Percentiles rank a stretch among this genome's conserved stretches.
Evolutionary conservation across 116 monocot genomes (phyloP).

Genomic region (Dioscorea cayenensis): DNA sequence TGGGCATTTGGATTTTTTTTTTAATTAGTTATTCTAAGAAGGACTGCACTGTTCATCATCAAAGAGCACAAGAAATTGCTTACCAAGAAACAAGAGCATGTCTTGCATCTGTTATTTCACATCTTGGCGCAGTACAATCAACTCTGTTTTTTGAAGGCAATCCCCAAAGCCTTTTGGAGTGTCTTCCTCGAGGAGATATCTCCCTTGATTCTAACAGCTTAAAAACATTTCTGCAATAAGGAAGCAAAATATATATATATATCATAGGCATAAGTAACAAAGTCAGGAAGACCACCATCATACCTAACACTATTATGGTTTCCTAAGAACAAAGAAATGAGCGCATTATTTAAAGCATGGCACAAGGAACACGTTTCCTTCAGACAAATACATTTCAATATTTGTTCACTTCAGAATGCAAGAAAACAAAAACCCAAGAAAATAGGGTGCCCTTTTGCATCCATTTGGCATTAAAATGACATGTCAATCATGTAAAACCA

Average conservation of each 20-base stretch:
- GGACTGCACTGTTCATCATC: not conserved
- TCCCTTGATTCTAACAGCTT: slow-evolving; percentile 59
- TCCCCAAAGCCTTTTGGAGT: slow-evolving; percentile 31
- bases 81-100: slow-evolving; percentile 76
- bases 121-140: slow-evolving; percentile 23
- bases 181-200: slow-evolving; percentile 57
- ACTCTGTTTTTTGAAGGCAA: slow-evolving; percentile 10
- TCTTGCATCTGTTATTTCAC: slow-evolving; percentile 42
- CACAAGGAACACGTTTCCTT: not conserved
- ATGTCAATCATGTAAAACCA: not conserved
- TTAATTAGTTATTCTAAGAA: not conserved
- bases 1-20: not conserved
- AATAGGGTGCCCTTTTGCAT: no score
- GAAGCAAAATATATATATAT: not conserved
- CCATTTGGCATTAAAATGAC: no score
- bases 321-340: not conserved
- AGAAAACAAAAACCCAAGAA: no score
- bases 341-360: not conserved
- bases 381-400: no score
- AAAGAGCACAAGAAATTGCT: not conserved
- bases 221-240: slow-evolving; percentile 29
- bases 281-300: not conserved
- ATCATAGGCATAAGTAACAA: not conserved
- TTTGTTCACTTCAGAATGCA: no score
- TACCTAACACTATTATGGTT: no score